phyloP scores from a whole-genome alignment of 768 basidiomycete species.

The Leccinum disarticulatum region DNA sequence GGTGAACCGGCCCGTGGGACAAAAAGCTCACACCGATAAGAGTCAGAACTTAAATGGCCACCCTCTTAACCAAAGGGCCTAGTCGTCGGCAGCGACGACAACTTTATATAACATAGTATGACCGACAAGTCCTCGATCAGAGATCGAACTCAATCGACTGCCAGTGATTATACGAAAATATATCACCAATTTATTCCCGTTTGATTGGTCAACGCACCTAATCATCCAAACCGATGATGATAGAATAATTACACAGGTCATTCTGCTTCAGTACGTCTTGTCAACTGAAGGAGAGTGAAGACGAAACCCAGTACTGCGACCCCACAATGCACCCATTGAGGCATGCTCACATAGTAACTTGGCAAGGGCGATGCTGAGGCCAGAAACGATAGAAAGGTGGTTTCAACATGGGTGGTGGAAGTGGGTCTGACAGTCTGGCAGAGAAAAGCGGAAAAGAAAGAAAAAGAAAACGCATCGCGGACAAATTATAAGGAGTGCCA shows the following conservation, averaged over 20 bases:
- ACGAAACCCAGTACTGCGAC: constrained; percentile 12
- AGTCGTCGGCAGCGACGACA: too few relatives aligned
- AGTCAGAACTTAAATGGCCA: too few relatives aligned
- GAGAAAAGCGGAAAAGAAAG: constrained; percentile 10
- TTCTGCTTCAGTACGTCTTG: not conserved
- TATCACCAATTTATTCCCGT: not conserved
- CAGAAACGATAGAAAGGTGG: too few relatives aligned
- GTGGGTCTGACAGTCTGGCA: constrained; percentile 9
- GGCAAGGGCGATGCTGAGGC: not conserved
- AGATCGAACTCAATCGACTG: too few relatives aligned
- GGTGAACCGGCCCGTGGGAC: too few relatives aligned
- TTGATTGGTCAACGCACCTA: not conserved
- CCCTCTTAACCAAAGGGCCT: too few relatives aligned
- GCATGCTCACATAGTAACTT: not conserved
- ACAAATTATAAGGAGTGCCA: constrained; percentile 8
- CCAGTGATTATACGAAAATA: too few relatives aligned
- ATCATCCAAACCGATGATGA: too few relatives aligned
- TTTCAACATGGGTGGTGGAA: not conserved
- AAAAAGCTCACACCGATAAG: too few relatives aligned
- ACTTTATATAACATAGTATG: too few relatives aligned
- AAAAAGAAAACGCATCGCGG: constrained; percentile 13
- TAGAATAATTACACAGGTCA: not conserved
- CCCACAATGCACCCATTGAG: constrained; percentile 11
- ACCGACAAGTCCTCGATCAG: too few relatives aligned
- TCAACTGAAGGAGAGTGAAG: not conserved